phyloP scores from a whole-genome alignment of 2,329 filamentous ascomycete genomes.

The Sporothrix curviconia region DNA sequence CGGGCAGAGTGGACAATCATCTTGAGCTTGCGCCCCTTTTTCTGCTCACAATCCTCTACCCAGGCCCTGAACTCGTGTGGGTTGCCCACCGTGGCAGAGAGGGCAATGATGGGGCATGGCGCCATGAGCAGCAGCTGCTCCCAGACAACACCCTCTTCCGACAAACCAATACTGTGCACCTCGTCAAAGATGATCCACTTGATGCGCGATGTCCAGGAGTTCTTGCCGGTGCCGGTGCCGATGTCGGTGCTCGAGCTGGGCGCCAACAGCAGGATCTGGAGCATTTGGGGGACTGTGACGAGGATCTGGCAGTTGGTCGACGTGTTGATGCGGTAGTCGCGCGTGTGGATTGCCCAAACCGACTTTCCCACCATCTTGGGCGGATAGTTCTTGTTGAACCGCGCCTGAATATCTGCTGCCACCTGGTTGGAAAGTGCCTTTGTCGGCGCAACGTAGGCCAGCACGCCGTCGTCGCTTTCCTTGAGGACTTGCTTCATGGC shows the following conservation, averaged over 20 bases:
- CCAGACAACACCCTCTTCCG: conserved; percentile 70
- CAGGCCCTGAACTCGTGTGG: conserved; percentile 63
- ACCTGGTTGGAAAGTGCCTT: conserved; percentile 82
- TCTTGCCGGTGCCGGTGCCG: conserved; percentile 41
- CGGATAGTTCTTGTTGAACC: conserved; percentile 61
- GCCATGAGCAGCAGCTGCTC: conserved; percentile 69
- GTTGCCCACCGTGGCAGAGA: conserved; percentile 76
- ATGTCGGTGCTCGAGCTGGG: conserved; percentile 53
- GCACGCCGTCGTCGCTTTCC: conserved; percentile 59
- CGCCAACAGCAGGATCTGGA: conserved; percentile 69
- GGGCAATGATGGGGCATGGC: conserved; percentile 69
- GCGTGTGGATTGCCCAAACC: conserved; percentile 73
- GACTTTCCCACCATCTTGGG: conserved; percentile 49
- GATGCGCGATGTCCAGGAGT: conserved; percentile 58
- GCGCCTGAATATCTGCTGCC: conserved; percentile 68
- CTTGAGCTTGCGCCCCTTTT: conserved; percentile 55
- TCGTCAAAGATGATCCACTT: conserved; percentile 78
- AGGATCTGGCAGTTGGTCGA: conserved; percentile 66
- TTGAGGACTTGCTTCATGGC: conserved; percentile 72
- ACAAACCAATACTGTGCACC: conserved; percentile 72
- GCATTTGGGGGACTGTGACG: conserved; percentile 69
- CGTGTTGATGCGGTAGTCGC: conserved; percentile 70
- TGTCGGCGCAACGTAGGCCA: conserved; percentile 75
- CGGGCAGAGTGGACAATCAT: conserved; percentile 63
- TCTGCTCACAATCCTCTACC: conserved; percentile 57